These are phyloP conservation scores for Venturia pyrina DNA, from an alignment of 2,329 filamentous ascomycete species.

Conservation along the genomic window DNA sequence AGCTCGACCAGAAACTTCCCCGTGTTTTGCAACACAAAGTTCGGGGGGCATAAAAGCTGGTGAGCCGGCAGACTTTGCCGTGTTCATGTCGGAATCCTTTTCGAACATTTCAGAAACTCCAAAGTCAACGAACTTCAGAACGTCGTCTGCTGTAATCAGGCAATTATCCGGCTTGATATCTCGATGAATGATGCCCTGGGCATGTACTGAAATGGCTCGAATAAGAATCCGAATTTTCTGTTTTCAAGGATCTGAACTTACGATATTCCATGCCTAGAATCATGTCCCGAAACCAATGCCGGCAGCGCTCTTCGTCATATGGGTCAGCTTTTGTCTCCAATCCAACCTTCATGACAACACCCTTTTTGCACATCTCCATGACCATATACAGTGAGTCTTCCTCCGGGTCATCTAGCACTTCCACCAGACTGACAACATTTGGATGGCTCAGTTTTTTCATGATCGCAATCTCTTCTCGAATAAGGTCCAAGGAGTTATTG, in stretches of 20 bases:
- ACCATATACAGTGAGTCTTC: slow-evolving; percentile 98
- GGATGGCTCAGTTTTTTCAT: slow-evolving; percentile 98
- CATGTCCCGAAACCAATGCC: slow-evolving; percentile 89
- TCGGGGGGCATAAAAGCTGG: slow-evolving; percentile 93
- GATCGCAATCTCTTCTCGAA: slow-evolving; percentile 92
- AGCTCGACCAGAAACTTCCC: slow-evolving; percentile 76
- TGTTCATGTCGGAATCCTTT: slow-evolving; percentile 78
- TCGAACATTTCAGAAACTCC: slow-evolving; percentile 99
- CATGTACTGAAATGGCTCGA: slow-evolving; percentile 55
- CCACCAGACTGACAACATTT: slow-evolving; percentile 86
- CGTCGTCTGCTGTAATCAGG: slow-evolving; percentile 76
- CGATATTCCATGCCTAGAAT: slow-evolving; percentile 90
- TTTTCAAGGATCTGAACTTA: slow-evolving; percentile 34
- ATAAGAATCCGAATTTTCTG: slow-evolving; percentile 14
- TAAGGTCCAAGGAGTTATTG: slow-evolving; percentile 70
- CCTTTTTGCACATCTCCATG: slow-evolving; percentile 97
- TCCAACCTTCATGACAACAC: slow-evolving; percentile 91
- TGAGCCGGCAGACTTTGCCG: slow-evolving; percentile 84
- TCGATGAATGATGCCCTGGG: slow-evolving; percentile 86
- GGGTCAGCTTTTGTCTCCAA: slow-evolving; percentile 74
- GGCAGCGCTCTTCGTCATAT: slow-evolving; percentile 71
- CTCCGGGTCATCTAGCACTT: slow-evolving; percentile 89
- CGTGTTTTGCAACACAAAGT: slow-evolving; percentile 76
- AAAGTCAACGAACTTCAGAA: slow-evolving; percentile 97
- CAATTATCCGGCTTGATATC: slow-evolving; percentile 98